Evolutionary conservation across 306 rosid genomes (phyloP), one percentile per base, ranked within the genome.

Genomic region (Cucurbita moschata): DNA sequence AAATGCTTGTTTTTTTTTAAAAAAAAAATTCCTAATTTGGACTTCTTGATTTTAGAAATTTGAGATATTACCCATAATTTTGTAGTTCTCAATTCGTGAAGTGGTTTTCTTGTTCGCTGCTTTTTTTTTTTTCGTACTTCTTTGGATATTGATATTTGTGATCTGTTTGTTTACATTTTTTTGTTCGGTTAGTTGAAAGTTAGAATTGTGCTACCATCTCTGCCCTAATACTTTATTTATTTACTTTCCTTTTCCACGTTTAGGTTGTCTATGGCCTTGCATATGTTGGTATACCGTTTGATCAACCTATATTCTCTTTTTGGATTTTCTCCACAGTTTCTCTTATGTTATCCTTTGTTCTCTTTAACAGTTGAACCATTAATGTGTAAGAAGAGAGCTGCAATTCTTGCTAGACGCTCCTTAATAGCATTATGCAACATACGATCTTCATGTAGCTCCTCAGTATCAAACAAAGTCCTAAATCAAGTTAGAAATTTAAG

Each of bases 401-500:
- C 77, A 23, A 13, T 57, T 58, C 26, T 43, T 12, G 65, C 77
- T 18, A 43, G 47, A 58, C 39, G 77, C 77, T 74, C 69, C 54
- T 13, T 44, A 26, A 14, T 74, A 56, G 69, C 55, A 23, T 44
- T 57, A 44, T 44, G 26, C 13, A 60, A 30, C 44, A 46, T 13
- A 47, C 56, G n/a, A 55, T 59, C 68, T 57, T 57, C 67, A 40
- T 46, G 26, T 58, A 26, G n/a, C 69, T 59, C 40, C 49, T 16
- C 47, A 30, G 49, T 35, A 61, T 57, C 55, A 26, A 40, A 55
- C 39, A 79, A 77, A 72, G 37, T 76, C 43, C 55, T 72, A 54
- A 73, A 67, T 73, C n/a, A 51, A 1, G 72, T 57, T 72, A 87
- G 82, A 82, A 61, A 72, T 77, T 70, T 81, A 16, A 81, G 82